These are phyloP conservation scores for Neoboletus subvelutipes DNA, from an alignment of 768 basidiomycete genomes.

Conservation along the genomic window DNA sequence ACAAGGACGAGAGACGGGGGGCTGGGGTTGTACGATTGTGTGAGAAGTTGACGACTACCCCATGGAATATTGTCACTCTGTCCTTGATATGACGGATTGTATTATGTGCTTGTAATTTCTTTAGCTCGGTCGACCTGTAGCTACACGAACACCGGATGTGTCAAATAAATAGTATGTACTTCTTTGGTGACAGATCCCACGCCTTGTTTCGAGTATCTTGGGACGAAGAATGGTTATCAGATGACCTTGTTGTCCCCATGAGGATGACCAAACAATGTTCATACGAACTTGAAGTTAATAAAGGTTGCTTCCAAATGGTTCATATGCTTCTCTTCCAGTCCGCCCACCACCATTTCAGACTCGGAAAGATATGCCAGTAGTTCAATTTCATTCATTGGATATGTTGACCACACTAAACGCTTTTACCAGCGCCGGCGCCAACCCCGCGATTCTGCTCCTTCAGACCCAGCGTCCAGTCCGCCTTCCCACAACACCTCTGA, in stretches of 20 bases:
- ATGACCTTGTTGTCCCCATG: no score
- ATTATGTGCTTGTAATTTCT: not conserved
- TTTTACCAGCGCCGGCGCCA: not conserved
- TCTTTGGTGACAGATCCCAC: no score
- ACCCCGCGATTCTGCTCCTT: not conserved
- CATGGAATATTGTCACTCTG: not conserved
- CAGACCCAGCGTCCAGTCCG: not conserved
- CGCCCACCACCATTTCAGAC: no score
- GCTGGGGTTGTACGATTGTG: conserved; percentile 30
- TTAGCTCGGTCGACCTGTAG: not conserved
- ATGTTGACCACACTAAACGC: not conserved
- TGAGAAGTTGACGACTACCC: conserved; percentile 1
- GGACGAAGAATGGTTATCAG: no score
- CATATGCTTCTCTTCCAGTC: not conserved
- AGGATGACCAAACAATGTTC: no score
- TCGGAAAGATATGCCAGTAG: not conserved
- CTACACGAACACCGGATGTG: not conserved
- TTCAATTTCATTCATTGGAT: not conserved
- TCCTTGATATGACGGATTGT: not conserved
- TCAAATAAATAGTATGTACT: not conserved
- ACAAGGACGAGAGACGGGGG: not conserved
- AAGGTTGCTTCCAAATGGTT: no score
- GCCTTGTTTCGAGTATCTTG: no score
- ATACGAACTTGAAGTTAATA: no score
- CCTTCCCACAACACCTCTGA: conserved; percentile 10